Evolutionary conservation across 345 rosid genomes (phyloP).

Genomic region (Boechera divaricarpa): DNA sequence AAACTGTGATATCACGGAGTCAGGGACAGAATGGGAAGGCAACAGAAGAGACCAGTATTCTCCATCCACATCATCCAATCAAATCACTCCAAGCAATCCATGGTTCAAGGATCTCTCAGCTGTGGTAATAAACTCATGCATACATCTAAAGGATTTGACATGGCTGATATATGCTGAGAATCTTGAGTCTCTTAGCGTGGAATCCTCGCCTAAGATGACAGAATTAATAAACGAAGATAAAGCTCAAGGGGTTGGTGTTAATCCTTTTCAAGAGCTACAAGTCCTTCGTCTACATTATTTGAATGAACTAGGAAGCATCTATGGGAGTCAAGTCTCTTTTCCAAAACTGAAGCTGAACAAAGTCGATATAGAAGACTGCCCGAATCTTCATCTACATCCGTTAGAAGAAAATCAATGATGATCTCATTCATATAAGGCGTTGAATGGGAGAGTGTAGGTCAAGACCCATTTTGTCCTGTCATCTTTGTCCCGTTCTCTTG

Average conservation of each 20-base stretch:
- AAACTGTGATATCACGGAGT: slow-evolving; percentile 8
- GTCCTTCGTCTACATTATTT: slow-evolving; percentile 3
- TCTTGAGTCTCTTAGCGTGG: slow-evolving; percentile 6
- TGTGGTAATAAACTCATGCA: slow-evolving; percentile 21
- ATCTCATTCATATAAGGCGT: background rate
- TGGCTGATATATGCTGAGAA: slow-evolving; percentile 26
- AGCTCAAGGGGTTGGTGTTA: background rate
- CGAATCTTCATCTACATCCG: background rate
- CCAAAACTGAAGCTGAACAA: slow-evolving; percentile 2
- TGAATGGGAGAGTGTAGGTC: background rate
- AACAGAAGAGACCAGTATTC: background rate
- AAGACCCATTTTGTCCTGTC: background rate
- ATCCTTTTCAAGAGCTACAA: slow-evolving; percentile 20
- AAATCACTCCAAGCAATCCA: background rate
- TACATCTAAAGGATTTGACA: slow-evolving; percentile 19
- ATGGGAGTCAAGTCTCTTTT: slow-evolving; percentile 2
- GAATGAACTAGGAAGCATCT: background rate
- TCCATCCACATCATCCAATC: slow-evolving; percentile 5
- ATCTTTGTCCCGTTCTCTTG: background rate
- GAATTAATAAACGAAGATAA: slow-evolving; percentile 13
- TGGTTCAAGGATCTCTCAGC: slow-evolving; percentile 25
- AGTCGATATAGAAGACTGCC: background rate
- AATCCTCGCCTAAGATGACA: background rate
- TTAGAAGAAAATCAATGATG: background rate
- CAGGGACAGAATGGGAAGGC: background rate